Percentiles rank a stretch among this genome's conserved stretches.
Conservation (phyloP, 768 basidiomycete species). For the Trichaptum fuscoviolaceum region DNA sequence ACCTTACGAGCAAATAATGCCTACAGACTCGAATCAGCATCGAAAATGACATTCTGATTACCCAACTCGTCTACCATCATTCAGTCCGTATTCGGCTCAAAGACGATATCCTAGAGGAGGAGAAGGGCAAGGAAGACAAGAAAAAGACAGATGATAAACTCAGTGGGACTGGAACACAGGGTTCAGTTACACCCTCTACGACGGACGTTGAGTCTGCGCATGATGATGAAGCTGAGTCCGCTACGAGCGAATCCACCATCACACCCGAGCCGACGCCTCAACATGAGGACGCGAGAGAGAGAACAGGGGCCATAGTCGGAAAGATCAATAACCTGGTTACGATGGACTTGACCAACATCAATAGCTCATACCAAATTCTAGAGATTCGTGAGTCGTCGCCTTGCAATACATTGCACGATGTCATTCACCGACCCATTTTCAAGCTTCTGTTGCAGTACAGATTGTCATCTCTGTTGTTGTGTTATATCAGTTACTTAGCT, state of each 20-base stretch:
- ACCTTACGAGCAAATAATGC: background rate
- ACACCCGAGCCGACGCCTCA: background rate
- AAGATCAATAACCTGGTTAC: conserved; percentile 76
- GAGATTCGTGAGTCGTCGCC: background rate
- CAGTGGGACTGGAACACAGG: background rate
- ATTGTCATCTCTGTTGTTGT: background rate
- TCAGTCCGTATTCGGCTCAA: conserved; percentile 1
- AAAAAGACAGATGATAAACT: background rate
- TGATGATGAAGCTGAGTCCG: background rate
- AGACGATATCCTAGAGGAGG: background rate
- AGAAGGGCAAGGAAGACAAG: background rate
- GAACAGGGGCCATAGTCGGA: conserved; percentile 34
- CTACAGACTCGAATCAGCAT: background rate
- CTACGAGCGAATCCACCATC: background rate
- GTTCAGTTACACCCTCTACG: background rate
- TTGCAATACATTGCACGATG: background rate
- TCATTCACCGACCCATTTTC: background rate
- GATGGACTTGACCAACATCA: conserved; percentile 39
- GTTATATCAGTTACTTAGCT: conserved; percentile 13
- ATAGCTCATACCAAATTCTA: background rate
- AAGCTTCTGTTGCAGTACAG: background rate
- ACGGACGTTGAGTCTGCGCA: background rate
- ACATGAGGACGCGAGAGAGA: background rate
- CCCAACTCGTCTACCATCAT: background rate
- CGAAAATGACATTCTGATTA: background rate